A percentile compares a stretch with the other conserved stretches of the same genome.
Evolutionary conservation across 2,329 filamentous ascomycete species (phyloP).

Genomic region (Talaromyces sp.): DNA sequence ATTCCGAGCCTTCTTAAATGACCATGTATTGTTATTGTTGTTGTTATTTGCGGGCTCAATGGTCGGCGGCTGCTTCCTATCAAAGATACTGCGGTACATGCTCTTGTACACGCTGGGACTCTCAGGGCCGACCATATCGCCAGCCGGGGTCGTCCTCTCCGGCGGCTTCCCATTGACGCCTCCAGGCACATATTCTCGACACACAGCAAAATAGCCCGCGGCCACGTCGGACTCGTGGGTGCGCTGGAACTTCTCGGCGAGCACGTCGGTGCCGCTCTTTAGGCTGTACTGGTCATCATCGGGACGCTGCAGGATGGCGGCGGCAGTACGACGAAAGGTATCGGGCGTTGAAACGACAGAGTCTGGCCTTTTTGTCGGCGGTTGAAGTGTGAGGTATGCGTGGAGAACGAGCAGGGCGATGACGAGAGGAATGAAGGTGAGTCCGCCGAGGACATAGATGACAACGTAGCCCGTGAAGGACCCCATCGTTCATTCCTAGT

Average conservation of each 20-base stretch:
- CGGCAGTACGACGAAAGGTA: not conserved
- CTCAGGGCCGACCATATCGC: constrained; percentile 64
- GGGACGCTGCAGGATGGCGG: constrained; percentile 42
- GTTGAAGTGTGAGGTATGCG: constrained; percentile 64
- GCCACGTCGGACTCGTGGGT: constrained; percentile 70
- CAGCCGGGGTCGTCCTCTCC: constrained; percentile 75
- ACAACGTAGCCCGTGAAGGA: constrained; percentile 57
- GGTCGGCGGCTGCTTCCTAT: constrained; percentile 62
- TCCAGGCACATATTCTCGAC: constrained; percentile 84
- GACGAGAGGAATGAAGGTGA: constrained; percentile 79
- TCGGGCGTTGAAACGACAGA: not conserved
- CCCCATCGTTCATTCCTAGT: constrained; percentile 26
- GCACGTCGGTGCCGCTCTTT: constrained; percentile 55
- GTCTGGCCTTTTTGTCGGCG: not conserved
- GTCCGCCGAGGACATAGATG: constrained; percentile 77
- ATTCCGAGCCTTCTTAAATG: constrained; percentile 65
- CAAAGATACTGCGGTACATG: constrained; percentile 96
- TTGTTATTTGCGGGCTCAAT: constrained; percentile 52
- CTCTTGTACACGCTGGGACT: constrained; percentile 94
- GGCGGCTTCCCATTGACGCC: constrained; percentile 91
- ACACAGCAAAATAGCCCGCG: constrained; percentile 92
- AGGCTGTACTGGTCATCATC: constrained; percentile 63
- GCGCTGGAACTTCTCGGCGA: constrained; percentile 59
- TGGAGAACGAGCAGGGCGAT: constrained; percentile 59
- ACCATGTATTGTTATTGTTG: constrained; percentile 37